Conservation (phyloP, 2,329 filamentous ascomycete genomes). For the Thermothelomyces thermophilus region DNA sequence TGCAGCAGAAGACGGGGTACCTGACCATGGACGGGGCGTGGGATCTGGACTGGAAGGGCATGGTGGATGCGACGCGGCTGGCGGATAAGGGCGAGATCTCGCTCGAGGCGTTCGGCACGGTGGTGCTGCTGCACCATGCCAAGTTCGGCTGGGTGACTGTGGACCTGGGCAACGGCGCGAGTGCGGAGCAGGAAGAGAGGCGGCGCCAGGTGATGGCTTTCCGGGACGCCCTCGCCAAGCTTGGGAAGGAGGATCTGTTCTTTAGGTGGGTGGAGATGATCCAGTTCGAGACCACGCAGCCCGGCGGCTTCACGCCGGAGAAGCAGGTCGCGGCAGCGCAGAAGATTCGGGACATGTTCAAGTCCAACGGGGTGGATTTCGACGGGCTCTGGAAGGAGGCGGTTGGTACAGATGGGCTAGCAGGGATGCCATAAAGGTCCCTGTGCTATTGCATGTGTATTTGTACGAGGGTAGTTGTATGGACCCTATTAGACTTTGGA, state of each 20-base stretch:
- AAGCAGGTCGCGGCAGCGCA: conserved; percentile 65
- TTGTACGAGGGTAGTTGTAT: not conserved
- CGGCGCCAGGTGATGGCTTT: conserved; percentile 73
- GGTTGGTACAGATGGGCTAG: conserved; percentile 36
- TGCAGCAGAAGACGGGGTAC: conserved; percentile 78
- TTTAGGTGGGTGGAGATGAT: conserved; percentile 90
- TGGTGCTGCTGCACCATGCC: conserved; percentile 62
- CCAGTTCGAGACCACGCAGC: conserved; percentile 74
- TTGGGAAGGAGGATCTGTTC: conserved; percentile 85
- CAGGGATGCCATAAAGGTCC: conserved; percentile 24
- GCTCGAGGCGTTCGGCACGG: conserved; percentile 62
- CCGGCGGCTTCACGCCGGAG: conserved; percentile 70
- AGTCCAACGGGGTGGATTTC: conserved; percentile 71
- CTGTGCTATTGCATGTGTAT: not conserved
- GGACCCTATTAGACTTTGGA: too few relatives aligned
- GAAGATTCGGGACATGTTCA: conserved; percentile 70
- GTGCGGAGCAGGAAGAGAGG: conserved; percentile 53
- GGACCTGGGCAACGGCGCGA: conserved; percentile 45
- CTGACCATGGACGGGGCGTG: conserved; percentile 78
- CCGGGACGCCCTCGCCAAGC: conserved; percentile 63
- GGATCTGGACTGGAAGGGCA: conserved; percentile 79
- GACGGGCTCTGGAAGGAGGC: conserved; percentile 68
- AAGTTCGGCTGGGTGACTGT: conserved; percentile 67
- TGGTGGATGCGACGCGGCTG: conserved; percentile 66
- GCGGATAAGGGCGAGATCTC: conserved; percentile 55